Conservation (phyloP, 2,329 filamentous ascomycete genomes). For the Zymoseptoria passerinii region DNA sequence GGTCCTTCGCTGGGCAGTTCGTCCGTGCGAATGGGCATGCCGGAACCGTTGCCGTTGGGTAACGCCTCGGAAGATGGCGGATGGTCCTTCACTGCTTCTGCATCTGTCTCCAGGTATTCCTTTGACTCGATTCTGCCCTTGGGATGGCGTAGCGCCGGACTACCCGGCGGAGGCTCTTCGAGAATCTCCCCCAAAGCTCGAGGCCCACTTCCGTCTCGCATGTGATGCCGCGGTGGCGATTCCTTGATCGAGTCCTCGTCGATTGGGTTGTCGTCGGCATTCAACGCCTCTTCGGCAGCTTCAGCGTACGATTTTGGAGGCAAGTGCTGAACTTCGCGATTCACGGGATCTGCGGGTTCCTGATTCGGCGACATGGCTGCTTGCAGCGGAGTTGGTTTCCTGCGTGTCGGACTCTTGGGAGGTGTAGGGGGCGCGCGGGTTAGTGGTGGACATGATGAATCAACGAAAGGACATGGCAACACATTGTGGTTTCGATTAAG, state of each 20-base stretch:
- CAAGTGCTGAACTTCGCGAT: conserved; percentile 32
- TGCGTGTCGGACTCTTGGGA: neutral
- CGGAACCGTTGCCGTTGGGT: conserved; percentile 16
- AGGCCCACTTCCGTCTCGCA: conserved; percentile 24
- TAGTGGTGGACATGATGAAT: neutral
- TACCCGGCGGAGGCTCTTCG: conserved; percentile 19
- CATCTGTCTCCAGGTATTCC: conserved; percentile 16
- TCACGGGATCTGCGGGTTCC: conserved; percentile 34
- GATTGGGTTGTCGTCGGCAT: conserved; percentile 11
- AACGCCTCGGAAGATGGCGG: conserved; percentile 10
- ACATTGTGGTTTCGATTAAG: neutral
- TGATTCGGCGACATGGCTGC: conserved; percentile 33
- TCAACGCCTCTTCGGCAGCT: conserved; percentile 28
- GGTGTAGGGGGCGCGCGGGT: neutral
- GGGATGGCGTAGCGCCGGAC: conserved; percentile 24
- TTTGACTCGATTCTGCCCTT: conserved; percentile 23
- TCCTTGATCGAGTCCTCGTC: conserved; percentile 28
- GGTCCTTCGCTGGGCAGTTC: conserved; percentile 1
- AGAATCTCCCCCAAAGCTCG: conserved; percentile 28
- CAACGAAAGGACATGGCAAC: neutral
- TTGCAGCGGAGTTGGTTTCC: neutral
- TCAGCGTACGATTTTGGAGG: conserved; percentile 39
- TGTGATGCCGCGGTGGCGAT: conserved; percentile 23
- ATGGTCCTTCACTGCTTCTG: conserved; percentile 17
- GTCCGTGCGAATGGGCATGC: conserved; percentile 8